phyloP scores from a whole-genome alignment of 192 early-diverging fungal species.

The Entophlyctis luteolus region DNA sequence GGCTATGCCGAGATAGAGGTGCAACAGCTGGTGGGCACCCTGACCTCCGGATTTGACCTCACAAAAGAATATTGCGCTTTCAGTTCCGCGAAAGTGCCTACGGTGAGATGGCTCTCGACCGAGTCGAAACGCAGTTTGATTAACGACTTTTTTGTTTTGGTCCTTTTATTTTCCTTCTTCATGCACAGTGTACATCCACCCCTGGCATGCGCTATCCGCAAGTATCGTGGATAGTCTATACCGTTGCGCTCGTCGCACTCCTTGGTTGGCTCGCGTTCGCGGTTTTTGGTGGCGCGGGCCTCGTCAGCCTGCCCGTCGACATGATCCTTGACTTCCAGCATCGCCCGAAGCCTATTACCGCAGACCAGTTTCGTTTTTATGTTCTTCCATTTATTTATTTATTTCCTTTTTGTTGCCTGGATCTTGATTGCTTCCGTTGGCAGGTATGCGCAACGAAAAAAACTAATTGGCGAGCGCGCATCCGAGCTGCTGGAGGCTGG shows the following conservation, averaged over 20 bases:
- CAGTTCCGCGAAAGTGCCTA: background rate
- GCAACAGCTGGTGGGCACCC: constrained; percentile 18
- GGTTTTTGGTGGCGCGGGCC: constrained; percentile 57
- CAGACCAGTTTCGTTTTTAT: constrained; percentile 35
- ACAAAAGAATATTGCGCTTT: constrained; percentile 30
- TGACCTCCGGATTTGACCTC: constrained; percentile 12
- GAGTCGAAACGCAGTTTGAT: too few species aligned
- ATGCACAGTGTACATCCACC: constrained; percentile 31
- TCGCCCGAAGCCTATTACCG: constrained; percentile 53
- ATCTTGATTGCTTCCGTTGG: background rate
- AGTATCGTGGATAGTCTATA: constrained; percentile 52
- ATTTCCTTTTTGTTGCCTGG: background rate
- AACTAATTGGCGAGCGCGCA: constrained; percentile 49
- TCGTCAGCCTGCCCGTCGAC: constrained; percentile 51
- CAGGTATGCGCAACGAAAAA: constrained; percentile 50
- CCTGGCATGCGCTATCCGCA: constrained; percentile 35
- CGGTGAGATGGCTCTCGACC: too few species aligned
- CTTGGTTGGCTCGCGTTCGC: constrained; percentile 56
- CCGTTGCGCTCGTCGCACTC: constrained; percentile 51
- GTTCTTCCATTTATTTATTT: background rate
- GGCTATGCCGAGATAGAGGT: constrained; percentile 45
- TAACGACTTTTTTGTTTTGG: constrained; percentile 9
- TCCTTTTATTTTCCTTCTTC: background rate
- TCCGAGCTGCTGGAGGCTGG: constrained; percentile 48
- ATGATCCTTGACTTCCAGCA: constrained; percentile 50